phyloP scores from a whole-genome alignment of 495 filamentous ascomycete genomes.

The Tetracladium marchalianum region DNA sequence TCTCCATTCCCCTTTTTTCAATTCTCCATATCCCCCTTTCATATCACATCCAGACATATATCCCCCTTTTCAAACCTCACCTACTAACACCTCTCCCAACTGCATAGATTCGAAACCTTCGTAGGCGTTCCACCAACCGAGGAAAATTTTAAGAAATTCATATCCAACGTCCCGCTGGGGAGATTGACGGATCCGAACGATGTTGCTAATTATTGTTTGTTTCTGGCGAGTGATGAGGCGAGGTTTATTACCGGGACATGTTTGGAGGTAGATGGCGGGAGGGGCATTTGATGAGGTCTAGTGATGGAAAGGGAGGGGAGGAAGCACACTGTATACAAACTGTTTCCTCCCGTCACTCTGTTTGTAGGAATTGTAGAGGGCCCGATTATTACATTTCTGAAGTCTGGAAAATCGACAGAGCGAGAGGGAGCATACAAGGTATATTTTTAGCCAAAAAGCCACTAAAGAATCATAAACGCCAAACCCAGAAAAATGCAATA shows the following conservation, averaged over 20 bases:
- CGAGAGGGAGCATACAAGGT: no score
- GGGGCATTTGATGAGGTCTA: conserved; percentile 24
- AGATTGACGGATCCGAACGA: conserved; percentile 53
- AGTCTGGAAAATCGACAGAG: no score
- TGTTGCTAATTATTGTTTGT: conserved; percentile 56
- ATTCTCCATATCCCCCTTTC: background rate
- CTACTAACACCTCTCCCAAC: background rate
- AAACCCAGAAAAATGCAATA: conserved; percentile 5
- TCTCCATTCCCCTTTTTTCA: background rate
- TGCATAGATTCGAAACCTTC: conserved; percentile 46
- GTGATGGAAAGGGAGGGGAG: no score
- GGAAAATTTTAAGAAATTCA: conserved; percentile 59
- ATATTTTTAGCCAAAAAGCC: no score
- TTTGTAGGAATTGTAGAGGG: no score
- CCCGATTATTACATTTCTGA: no score
- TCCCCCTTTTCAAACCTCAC: no score
- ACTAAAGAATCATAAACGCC: background rate
- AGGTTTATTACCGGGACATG: conserved; percentile 61
- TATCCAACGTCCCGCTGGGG: conserved; percentile 56
- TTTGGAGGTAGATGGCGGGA: conserved; percentile 49
- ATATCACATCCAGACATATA: no score
- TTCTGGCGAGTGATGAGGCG: conserved; percentile 57
- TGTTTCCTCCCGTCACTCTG: no score
- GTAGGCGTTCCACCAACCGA: conserved; percentile 56
- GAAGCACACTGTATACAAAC: no score